Percentiles rank a stretch among this genome's conserved stretches.
These are phyloP conservation scores for Persicaria maculosa DNA, from an alignment of 148 eudicot genomes.

Conservation along the genomic window DNA sequence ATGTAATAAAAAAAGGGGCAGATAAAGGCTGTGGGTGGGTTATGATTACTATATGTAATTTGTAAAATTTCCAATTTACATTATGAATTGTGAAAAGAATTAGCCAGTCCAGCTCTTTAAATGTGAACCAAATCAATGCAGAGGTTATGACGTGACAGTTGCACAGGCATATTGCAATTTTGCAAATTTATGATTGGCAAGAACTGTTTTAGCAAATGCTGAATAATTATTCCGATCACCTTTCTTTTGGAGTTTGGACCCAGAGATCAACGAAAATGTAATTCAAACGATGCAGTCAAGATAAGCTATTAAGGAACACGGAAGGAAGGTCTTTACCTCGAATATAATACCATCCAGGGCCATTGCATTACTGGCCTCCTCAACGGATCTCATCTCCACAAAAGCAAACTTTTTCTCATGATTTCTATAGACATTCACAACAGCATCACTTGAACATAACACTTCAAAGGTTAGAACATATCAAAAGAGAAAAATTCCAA, in stretches of 20 bases:
- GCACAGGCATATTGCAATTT: neutral
- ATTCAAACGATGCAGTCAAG: neutral
- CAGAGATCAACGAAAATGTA: neutral
- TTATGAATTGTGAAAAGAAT: neutral
- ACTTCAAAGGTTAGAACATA: neutral
- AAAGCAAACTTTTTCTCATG: slow-evolving; percentile 91
- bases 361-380: slow-evolving; percentile 89
- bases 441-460: slow-evolving; percentile 65
- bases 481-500: neutral
- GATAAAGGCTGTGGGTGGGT: too few species aligned
- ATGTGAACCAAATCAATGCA: neutral
- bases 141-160: neutral
- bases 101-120: neutral
- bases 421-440: slow-evolving; percentile 87
- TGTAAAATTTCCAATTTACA: neutral
- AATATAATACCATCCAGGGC: slow-evolving; percentile 68
- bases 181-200: neutral
- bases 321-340: slow-evolving; percentile 34
- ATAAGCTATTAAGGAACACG: neutral
- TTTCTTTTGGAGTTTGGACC: neutral
- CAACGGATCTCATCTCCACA: slow-evolving; percentile 85
- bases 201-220: neutral
- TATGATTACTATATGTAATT: too few species aligned
- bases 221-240: neutral
- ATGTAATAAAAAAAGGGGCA: neutral